A percentile compares a stretch with the other conserved stretches of the same genome.
Evolutionary conservation across 2,329 filamentous ascomycete genomes (phyloP).

Genomic region (Alternaria ventricosa): DNA sequence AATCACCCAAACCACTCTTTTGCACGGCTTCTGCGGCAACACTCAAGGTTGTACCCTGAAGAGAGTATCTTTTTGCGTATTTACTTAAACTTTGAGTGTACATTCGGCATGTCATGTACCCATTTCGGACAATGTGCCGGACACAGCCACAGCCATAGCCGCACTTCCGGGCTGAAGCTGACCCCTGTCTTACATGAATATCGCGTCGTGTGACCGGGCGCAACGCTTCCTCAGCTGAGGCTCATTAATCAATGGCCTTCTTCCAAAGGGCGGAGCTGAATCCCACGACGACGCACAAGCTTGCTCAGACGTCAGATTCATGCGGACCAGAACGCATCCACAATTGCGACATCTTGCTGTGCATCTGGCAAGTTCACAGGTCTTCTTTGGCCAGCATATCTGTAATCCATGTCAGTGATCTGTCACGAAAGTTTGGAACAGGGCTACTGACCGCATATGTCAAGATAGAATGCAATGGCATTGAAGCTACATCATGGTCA

Average conservation of each 20-base stretch:
- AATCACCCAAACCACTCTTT: background rate
- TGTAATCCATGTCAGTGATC: slow-evolving; percentile 12
- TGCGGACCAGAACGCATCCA: background rate
- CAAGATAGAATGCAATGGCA: slow-evolving; percentile 68
- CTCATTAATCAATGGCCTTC: slow-evolving; percentile 18
- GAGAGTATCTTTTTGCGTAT: background rate
- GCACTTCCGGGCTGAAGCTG: slow-evolving; percentile 18
- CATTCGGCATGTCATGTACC: background rate
- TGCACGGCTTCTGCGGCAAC: background rate
- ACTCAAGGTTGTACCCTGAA: background rate
- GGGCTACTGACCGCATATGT: slow-evolving; percentile 64
- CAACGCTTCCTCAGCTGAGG: slow-evolving; percentile 13
- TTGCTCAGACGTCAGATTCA: background rate
- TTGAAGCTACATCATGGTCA: slow-evolving; percentile 61
- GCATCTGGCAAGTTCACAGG: slow-evolving; percentile 22
- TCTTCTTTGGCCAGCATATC: slow-evolving; percentile 50
- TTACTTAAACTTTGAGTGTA: background rate
- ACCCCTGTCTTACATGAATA: slow-evolving; percentile 16
- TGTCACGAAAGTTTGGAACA: background rate
- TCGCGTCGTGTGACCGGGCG: slow-evolving; percentile 7
- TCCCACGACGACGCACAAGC: background rate
- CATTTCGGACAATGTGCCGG: slow-evolving; percentile 4
- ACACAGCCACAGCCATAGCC: slow-evolving; percentile 41
- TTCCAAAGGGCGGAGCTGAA: background rate
- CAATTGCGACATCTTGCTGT: background rate